Evolutionary conservation across 352 stramenopile species (phyloP).

Genomic region (Globisporangium uncinulatum): DNA sequence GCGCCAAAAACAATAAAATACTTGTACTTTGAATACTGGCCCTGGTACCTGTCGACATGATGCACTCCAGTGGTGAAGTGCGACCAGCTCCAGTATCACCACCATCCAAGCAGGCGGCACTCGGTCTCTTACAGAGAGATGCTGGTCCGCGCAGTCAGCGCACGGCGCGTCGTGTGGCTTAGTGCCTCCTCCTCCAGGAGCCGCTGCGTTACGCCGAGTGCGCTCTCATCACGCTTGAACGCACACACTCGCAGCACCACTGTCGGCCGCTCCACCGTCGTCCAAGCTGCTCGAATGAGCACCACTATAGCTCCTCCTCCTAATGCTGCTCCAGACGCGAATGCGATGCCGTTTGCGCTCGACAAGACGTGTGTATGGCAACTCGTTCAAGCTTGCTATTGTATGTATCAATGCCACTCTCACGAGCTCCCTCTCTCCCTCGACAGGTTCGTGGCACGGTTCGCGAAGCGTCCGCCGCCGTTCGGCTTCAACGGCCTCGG

Average conservation of each 20-base stretch:
- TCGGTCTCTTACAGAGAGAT: not conserved
- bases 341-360: constrained; percentile 5
- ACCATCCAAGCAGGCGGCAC: too few relatives aligned
- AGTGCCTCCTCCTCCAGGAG: too few relatives aligned
- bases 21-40: not conserved
- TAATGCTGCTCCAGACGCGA: not conserved
- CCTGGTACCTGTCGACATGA: not conserved
- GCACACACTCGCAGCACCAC: too few relatives aligned
- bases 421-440: not conserved
- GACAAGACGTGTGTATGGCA: constrained; percentile 8
- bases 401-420: not conserved
- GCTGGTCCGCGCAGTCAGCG: too few relatives aligned
- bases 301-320: not conserved
- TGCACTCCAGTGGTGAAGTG: too few relatives aligned
- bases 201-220: too few relatives aligned
- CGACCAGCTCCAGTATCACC: too few relatives aligned
- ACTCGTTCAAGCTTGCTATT: too few relatives aligned
- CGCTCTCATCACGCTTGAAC: too few relatives aligned
- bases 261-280: not conserved
- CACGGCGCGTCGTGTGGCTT: too few relatives aligned
- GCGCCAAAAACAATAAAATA: constrained; percentile 1
- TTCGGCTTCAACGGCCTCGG: constrained; percentile 94
- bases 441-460: constrained; percentile 45
- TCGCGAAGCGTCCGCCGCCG: constrained; percentile 40
- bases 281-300: not conserved